Evolutionary conservation across 208 protist genomes (phyloP), one percentile per base, ranked within the genome.

Genomic region (Lotmaria passim): DNA sequence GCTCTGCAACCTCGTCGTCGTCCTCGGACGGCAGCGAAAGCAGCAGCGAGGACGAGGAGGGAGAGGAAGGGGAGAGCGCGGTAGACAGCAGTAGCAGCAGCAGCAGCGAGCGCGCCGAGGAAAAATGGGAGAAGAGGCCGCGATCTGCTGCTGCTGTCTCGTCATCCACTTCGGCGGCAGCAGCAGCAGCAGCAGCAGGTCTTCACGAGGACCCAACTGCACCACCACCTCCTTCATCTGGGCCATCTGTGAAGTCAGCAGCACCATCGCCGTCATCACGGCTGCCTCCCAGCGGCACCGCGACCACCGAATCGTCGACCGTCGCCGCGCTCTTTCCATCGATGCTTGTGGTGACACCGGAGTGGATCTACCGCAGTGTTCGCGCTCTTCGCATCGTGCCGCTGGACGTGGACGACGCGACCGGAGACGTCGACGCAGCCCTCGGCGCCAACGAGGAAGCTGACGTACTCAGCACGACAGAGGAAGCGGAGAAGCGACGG

Each of bases 311-410:
- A 21, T 8, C 3, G 23, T 24, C 47, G 6, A 7, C 3, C 12
- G 21, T 21, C 5, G 47, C 28, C 7, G 12, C 50, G 23, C 14
- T n/a, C 2, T 46, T 38, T 10, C 4, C 55, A 7, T 23, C 23
- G 17, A 30, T 47, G 21, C 46, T 15, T 3, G 36, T 36, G 24
- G 75, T 81, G 28, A 76, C 75, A 19, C 63, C 43, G 4, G 19
- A 7, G 24, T 81, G 75, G 75, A 43, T 81, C 7, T 26, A 56
- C 30, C 69, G 66, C 15, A 68, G 75, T 59, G 17, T 81, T 4
- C 69, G 75, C 12, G 75, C 69, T 3, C 69, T 81, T 24, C 75
- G 75, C 17, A 36, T 81, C 0, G 31, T 76, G 31, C 75, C 75
- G 26, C 26, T 74, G 14, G 47, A 67, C 44, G 44, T 43, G 3